Evolutionary conservation across 768 basidiomycete genomes (phyloP), one percentile per base, ranked within the genome.

Genomic region (Tricholomella constricta): DNA sequence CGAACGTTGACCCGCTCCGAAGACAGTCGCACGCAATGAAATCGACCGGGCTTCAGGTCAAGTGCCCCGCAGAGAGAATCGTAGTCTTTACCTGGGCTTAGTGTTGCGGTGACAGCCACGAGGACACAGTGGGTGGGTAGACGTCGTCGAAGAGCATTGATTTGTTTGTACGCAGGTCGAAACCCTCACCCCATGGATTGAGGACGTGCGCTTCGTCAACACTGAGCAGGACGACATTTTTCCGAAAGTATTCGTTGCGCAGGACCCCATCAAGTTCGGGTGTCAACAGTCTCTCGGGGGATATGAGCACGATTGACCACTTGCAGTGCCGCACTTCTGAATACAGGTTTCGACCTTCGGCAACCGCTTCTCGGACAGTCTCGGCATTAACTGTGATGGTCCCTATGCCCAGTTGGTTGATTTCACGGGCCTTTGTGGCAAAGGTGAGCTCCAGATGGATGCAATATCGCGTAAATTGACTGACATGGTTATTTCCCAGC

Each of bases 121-220:
- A 59, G 40, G 10, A 57, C 32, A 41, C 55, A 52, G 34, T 61
- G 59, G 11, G 48, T n/a, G 10, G 61, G 62, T 45, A 61, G 55
- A 3, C 59, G 58, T 22, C 49, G 37, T 9, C 32, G 53, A 11
- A 64, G 55, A 29, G 54, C 38, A 12, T 46, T 37, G 23, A 60
- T 57, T 38, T 64, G 61, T 26, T 42, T 56, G 41, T 66, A 66
- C 2, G 62, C 62, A 14, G 44, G 29, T 7, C 54, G 59, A 48
- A 66, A 66, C 9, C 62, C 61, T 34, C 27, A 29, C 61, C 55
- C 63, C 61, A 64, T 22, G 60, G 61, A 32, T 58, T 60, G 11
- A 66, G 48, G 3, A 65, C 53, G 52, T 66, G 63, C 1, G 55
- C 60, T 52, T 66, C 62, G 46, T 66, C 60, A 29, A 66, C 62